Evolutionary conservation across 371 early-diverging fungal species (phyloP).

Genomic region (Mortierella sp.): DNA sequence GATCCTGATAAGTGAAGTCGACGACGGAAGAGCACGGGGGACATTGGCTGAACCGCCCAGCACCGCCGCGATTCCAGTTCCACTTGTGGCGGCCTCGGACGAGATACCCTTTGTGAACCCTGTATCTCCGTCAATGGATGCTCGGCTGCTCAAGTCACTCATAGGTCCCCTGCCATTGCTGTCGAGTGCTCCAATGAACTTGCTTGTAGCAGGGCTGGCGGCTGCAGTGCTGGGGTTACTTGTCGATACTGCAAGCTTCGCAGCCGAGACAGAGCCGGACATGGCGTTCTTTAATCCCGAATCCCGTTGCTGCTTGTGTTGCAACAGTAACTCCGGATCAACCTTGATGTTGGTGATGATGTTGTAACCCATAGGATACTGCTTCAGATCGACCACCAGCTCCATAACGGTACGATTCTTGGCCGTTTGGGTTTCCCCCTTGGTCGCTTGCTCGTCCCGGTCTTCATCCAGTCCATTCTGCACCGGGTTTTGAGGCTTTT

Average conservation of each 20-base stretch:
- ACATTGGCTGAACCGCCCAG: constrained; percentile 37
- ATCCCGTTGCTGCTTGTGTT: constrained; percentile 53
- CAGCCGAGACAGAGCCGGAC: constrained; percentile 18
- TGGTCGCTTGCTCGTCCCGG: constrained; percentile 14
- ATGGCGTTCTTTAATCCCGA: constrained; percentile 14
- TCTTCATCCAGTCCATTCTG: constrained; percentile 5
- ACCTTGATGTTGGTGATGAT: constrained; percentile 56
- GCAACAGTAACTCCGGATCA: constrained; percentile 53
- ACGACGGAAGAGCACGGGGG: constrained; percentile 44
- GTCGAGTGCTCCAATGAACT: constrained; percentile 46
- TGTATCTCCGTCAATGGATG: constrained; percentile 15
- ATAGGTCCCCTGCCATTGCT: background rate
- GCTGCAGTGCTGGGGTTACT: background rate
- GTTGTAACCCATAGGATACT: constrained; percentile 61
- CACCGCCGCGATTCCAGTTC: constrained; percentile 54
- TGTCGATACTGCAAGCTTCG: constrained; percentile 23
- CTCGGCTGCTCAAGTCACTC: background rate
- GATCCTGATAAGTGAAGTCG: constrained; percentile 50
- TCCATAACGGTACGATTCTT: constrained; percentile 51
- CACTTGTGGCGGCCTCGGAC: constrained; percentile 45
- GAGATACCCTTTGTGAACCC: constrained; percentile 1
- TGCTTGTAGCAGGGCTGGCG: background rate
- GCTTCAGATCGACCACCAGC: constrained; percentile 59
- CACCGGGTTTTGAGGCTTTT: constrained; percentile 23
- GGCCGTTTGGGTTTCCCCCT: background rate